Conservation (phyloP, 805 yeast species). For the Wickerhamiella galacta region DNA sequence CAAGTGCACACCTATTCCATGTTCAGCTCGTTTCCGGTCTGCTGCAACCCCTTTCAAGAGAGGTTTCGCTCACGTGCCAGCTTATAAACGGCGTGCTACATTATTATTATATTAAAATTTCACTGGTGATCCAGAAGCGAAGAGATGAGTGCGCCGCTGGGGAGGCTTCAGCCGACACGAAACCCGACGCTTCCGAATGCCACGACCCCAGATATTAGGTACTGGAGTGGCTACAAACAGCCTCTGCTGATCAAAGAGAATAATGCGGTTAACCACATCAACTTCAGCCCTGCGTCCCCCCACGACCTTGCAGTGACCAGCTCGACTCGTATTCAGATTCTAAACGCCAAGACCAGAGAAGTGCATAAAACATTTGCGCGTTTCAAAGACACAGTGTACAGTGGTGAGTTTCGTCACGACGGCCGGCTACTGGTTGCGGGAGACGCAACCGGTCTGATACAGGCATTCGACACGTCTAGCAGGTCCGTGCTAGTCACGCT, state of each 20-base stretch:
- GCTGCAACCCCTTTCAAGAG: no score
- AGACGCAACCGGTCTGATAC: conserved; percentile 87
- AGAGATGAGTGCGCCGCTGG: conserved; percentile 15
- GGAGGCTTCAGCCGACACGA: conserved; percentile 10
- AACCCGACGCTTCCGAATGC: conserved; percentile 14
- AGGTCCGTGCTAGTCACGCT: conserved; percentile 64
- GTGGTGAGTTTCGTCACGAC: conserved; percentile 81
- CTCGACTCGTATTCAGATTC: conserved; percentile 78
- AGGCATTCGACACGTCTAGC: conserved; percentile 74
- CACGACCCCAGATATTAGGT: conserved; percentile 51
- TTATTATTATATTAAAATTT: background rate
- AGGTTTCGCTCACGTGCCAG: no score
- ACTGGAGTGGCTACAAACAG: conserved; percentile 75
- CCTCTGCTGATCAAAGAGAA: conserved; percentile 89
- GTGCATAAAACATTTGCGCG: conserved; percentile 72
- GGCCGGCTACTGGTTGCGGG: conserved; percentile 87
- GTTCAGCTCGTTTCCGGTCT: no score
- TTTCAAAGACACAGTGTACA: conserved; percentile 81
- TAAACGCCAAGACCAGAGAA: conserved; percentile 86
- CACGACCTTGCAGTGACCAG: conserved; percentile 85
- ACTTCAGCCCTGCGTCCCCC: conserved; percentile 73
- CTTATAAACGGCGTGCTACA: no score
- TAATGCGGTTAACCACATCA: conserved; percentile 74
- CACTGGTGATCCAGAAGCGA: background rate
- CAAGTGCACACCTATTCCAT: no score